These are phyloP conservation scores for Gossypium herbaceum DNA, from an alignment of 345 rosid genomes.

Conservation along the genomic window DNA sequence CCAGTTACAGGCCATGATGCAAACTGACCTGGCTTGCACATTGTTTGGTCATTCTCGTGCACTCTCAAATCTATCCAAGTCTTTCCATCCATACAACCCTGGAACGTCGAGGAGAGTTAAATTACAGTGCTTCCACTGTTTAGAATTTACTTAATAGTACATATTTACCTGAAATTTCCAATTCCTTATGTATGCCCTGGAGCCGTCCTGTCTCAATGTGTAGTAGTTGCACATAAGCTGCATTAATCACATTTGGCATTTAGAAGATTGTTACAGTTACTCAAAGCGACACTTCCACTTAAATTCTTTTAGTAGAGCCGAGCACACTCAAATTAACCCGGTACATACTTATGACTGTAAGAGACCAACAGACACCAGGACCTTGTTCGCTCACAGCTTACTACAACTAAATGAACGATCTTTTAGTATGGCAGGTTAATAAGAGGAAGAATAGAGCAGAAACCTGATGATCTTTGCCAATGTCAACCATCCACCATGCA, in stretches of 20 bases:
- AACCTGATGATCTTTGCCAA: slow-evolving; percentile 95
- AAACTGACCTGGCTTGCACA: slow-evolving; percentile 79
- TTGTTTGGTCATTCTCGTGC: slow-evolving; percentile 74
- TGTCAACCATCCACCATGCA: slow-evolving; percentile 94
- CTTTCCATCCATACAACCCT: slow-evolving; percentile 82
- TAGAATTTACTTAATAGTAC: neutral
- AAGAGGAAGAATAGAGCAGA: neutral
- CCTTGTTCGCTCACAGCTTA: neutral
- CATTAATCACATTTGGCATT: slow-evolving; percentile 18
- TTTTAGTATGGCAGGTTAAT: neutral
- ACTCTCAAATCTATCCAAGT: slow-evolving; percentile 67
- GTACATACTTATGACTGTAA: neutral
- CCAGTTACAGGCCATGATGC: slow-evolving; percentile 79
- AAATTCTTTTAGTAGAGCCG: neutral
- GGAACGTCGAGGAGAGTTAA: slow-evolving; percentile 9
- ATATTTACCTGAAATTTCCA: slow-evolving; percentile 86
- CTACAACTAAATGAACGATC: neutral
- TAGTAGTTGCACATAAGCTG: slow-evolving; percentile 98
- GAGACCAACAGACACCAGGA: neutral
- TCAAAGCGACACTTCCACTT: neutral
- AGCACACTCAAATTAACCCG: neutral
- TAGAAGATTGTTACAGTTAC: neutral
- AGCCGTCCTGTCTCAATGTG: slow-evolving; percentile 89
- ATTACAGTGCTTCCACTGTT: neutral
- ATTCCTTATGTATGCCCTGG: slow-evolving; percentile 62